A percentile compares a stretch with the other conserved stretches of the same genome.
phyloP scores from a whole-genome alignment of 2,329 filamentous ascomycete species.

The Trichoderma endophyticum region DNA sequence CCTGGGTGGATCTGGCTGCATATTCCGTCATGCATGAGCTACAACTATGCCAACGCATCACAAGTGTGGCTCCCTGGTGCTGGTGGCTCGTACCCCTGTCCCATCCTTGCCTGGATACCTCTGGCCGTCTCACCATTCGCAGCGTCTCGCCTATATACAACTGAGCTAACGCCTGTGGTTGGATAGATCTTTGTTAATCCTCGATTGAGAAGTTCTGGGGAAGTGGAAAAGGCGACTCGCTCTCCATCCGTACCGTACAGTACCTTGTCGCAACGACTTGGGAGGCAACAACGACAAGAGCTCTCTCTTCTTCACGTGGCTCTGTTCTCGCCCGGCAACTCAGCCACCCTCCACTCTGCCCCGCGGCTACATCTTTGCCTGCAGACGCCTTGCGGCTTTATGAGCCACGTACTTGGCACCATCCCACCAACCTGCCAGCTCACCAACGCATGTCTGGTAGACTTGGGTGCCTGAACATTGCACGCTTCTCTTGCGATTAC shows the following conservation, averaged over 20 bases:
- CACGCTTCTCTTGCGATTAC: constrained; percentile 39
- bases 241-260: constrained; percentile 19
- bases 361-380: constrained; percentile 38
- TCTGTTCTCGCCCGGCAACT: constrained; percentile 33
- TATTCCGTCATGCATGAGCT: constrained; percentile 57
- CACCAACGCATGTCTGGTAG: constrained; percentile 59
- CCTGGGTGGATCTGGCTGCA: constrained; percentile 37
- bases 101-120: constrained; percentile 25
- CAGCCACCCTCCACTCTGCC: constrained; percentile 30
- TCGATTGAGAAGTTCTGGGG: constrained; percentile 26
- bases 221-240: constrained; percentile 23
- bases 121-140: constrained; percentile 25
- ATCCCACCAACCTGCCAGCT: constrained; percentile 56
- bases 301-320: constrained; percentile 41
- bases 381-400: constrained; percentile 58
- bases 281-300: neutral
- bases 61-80: constrained; percentile 33
- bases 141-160: constrained; percentile 31
- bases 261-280: constrained; percentile 11
- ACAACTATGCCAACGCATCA: constrained; percentile 38
- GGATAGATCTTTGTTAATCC: constrained; percentile 32
- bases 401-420: constrained; percentile 47
- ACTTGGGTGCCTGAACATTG: constrained; percentile 48
- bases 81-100: constrained; percentile 22
- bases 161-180: constrained; percentile 36